Evolutionary conservation across 306 rosid genomes (phyloP), one percentile per base, ranked within the genome.

Genomic region (Carpinus fangiana): DNA sequence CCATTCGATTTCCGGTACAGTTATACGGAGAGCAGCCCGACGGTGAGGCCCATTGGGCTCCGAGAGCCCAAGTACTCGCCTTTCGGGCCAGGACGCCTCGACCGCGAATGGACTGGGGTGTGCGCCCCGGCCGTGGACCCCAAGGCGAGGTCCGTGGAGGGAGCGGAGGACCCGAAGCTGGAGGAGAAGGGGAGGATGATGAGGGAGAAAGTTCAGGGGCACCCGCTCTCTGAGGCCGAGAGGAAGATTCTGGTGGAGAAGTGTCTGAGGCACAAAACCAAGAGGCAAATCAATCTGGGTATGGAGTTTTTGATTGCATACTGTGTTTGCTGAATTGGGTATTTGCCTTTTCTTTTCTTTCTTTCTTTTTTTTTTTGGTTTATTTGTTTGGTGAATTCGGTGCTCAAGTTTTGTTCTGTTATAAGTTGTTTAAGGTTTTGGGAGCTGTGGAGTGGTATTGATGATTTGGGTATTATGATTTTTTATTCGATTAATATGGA

Each of bases 61-160:
- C 80, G 97, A 47, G 97, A 90, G 56, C 98, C 98, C 48, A 91
- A 92, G 87, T 95, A 90, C 86, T 95, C 98, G 14, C 98, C 97
- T 0, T 95, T 95, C 51, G 98, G 98, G 38, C 96, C 97, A 2
- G 92, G 86, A 50, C 83, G 96, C 76, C 53, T 95, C 10, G 90
- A 88, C 78, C 87, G 93, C 10, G 69, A 76, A 1, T 95, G 98
- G 98, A 88, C 94, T 28, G 98, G 98, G 34, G 98, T 95, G 28
- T 92, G 97, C 16, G 98, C 98, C 0, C 96, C 96, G 12, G 98
- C 92, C 7, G 86, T 87, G 78, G 90, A 91, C 80, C 91, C 91
- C 12, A 92, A 80, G 80, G 93, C 86, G 78, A 80, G 76, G 85
- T 75, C 76, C 8, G 66, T 92, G 64, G 98, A 92, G 86, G 89